Evolutionary conservation across 345 rosid species (phyloP), one percentile per base, ranked within the genome.

Genomic region (Zanthoxylum bungeanum): DNA sequence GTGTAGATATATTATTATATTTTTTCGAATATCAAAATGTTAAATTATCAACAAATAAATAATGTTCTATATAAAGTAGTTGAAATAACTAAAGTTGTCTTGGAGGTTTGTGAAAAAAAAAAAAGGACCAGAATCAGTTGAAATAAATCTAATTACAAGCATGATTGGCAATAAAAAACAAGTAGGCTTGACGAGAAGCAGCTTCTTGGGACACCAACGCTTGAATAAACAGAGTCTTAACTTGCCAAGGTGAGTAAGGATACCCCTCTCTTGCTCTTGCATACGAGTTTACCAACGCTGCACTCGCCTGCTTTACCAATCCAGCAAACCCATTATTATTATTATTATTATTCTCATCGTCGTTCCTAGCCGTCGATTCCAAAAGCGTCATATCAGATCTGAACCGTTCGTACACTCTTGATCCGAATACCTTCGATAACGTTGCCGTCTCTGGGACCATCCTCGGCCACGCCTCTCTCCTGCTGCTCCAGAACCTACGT

Each of bases 241-340:
- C 98, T 60, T 93, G 85, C 98, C 98, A 93, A 0, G 93, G 81
- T 5, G 89, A 63, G 69, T 85, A 91, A 0, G 86, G 76, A 66
- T 73, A 93, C 31, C 80, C 84, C 4, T 68, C n/a, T n/a, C n/a
- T n/a, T n/a, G n/a, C 62, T 64, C 97, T 81, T 0, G 94, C 80
- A 60, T 93, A 93, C 49, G 98, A 87, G 82, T 91, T 93, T 21
- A 93, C 75, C 73, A 93, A 81, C 24, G 98, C 97, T 0, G 97
- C 93, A 24, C 72, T 88, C 73, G 82, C 93, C 80, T 93, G 84
- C 81, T 84, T 83, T 84, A 89, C 71, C 82, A 93, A 60, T 75
- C 76, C 72, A 37, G 66, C 83, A 75, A 82, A 93, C 7, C 81
- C 91, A 63, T n/a, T n/a, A n/a, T n/a, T n/a, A n/a, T n/a, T n/a